Base-by-base conservation (phyloP, 208 protist genomes). In the Dictyostelium gargantuum region DNA sequence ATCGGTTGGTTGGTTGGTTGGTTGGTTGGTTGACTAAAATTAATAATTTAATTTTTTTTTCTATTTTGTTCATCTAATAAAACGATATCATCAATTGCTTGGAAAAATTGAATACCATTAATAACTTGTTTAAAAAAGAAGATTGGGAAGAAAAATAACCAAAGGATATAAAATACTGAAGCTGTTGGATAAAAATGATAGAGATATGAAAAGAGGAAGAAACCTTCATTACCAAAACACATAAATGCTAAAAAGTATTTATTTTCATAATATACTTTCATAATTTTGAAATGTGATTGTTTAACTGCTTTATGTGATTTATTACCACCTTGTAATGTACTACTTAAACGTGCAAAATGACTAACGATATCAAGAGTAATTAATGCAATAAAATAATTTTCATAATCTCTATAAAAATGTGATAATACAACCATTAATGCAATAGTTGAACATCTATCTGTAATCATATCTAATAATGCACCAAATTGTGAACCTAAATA, bases 401-500 rank as follows among this genome's bases (percentile, higher is more conserved):
- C 35, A 61, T 80, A 35, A 48, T 77, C 19, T 91, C 50, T 82
- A 58, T 93, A 93, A n/a, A 93, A 79, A 38, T 93, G 79, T 35
- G 54, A 80, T 29, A 93, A 38, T 79, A 93, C 91, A 17, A 93
- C 73, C 74, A 93, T 91, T 9, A 93, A 48, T 32, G 80, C 72
- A 44, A 63, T 70, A 6, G 91, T 91, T 48, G 91, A 76, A 73
- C 73, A 77, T 77, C 91, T 76, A 48, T 93, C 91, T 29, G 91
- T 93, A 46, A 93, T 63, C 91, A 93, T 93, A 82, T 93, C 91
- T 38, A 93, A 82, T n/a, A 93, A 48, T n/a, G 91, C 91, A 23
- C 91, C 91, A 52, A 93, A 91, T 91, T 91, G 79, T 81, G 91
- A 93, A 91, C 91, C 91, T 93, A 61, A 23, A 54, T 23, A 63